Conservation (phyloP, 192 early-diverging fungal genomes). For the Rhizophagus clarus region DNA sequence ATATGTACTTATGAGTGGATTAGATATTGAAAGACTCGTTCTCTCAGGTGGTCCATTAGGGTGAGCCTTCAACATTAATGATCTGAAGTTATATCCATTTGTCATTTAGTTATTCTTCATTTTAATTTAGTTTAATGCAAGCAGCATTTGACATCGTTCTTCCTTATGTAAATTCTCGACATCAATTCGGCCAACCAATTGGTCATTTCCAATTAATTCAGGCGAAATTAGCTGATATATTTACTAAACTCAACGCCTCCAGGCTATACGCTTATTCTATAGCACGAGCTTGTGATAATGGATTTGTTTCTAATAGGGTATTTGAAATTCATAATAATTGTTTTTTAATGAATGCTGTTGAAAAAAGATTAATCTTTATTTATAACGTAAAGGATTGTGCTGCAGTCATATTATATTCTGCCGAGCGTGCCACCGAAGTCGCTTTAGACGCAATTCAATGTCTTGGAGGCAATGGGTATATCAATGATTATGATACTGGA, state of each 20-base stretch:
- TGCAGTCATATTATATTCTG: constrained; percentile 89
- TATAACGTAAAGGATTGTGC: constrained; percentile 73
- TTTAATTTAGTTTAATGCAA: constrained; percentile 79
- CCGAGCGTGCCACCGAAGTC: constrained; percentile 91
- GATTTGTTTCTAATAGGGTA: constrained; percentile 73
- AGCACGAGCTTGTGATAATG: constrained; percentile 81
- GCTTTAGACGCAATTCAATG: constrained; percentile 94
- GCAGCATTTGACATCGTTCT: constrained; percentile 76
- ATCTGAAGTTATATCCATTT: not conserved
- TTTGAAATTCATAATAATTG: not conserved
- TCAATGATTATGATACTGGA: constrained; percentile 88
- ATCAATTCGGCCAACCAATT: constrained; percentile 85
- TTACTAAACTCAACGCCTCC: constrained; percentile 92
- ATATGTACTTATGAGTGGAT: constrained; percentile 94
- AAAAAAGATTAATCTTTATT: not conserved
- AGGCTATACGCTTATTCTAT: constrained; percentile 90
- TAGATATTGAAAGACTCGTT: constrained; percentile 88
- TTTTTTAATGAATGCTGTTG: not conserved
- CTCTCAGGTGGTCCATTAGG: constrained; percentile 89
- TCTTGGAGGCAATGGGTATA: constrained; percentile 94
- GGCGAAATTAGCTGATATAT: constrained; percentile 97
- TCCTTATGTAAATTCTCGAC: constrained; percentile 84
- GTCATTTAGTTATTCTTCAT: not conserved
- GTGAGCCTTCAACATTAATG: constrained; percentile 33
- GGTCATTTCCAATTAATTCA: constrained; percentile 92